Conservation (phyloP, 2,329 filamentous ascomycete species). For the Phaeomoniella chlamydospora region DNA sequence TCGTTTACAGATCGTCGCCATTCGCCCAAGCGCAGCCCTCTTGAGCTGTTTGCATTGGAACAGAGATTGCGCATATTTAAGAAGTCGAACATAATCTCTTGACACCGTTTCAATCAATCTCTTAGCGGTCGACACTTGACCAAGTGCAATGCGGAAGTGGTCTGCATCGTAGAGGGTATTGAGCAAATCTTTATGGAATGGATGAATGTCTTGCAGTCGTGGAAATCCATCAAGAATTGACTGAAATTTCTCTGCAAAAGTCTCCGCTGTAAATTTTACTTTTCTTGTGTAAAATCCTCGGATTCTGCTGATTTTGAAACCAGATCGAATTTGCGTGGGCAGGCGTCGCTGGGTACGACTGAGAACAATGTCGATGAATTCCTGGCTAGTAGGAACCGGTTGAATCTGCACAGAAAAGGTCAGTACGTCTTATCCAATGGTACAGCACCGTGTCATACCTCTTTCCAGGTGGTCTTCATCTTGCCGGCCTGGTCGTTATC, state of each 20-base stretch:
- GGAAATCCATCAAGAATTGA: constrained; percentile 89
- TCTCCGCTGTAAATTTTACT: constrained; percentile 96
- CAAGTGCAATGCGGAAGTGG: constrained; percentile 92
- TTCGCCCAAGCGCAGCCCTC: constrained; percentile 85
- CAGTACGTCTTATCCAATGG: constrained; percentile 3
- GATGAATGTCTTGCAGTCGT: constrained; percentile 83
- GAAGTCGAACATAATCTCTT: constrained; percentile 86
- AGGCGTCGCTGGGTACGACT: constrained; percentile 84
- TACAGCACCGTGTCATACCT: constrained; percentile 19
- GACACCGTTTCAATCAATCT: constrained; percentile 92
- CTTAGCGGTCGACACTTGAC: constrained; percentile 90
- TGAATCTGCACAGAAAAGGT: constrained; percentile 40
- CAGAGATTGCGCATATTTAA: constrained; percentile 91
- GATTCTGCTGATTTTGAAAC: constrained; percentile 93
- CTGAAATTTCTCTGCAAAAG: constrained; percentile 84
- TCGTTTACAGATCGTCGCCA: constrained; percentile 93
- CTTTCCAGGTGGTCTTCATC: constrained; percentile 47
- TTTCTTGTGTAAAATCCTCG: constrained; percentile 92
- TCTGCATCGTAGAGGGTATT: constrained; percentile 98
- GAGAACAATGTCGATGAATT: constrained; percentile 95
- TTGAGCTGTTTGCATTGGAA: constrained; percentile 99
- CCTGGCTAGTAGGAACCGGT: constrained; percentile 79
- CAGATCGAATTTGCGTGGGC: constrained; percentile 87
- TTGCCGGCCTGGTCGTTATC: constrained; percentile 17
- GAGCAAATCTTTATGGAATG: constrained; percentile 81